Evolutionary conservation across 2,329 filamentous ascomycete species (phyloP).

Genomic region (Alternaria consortialis): DNA sequence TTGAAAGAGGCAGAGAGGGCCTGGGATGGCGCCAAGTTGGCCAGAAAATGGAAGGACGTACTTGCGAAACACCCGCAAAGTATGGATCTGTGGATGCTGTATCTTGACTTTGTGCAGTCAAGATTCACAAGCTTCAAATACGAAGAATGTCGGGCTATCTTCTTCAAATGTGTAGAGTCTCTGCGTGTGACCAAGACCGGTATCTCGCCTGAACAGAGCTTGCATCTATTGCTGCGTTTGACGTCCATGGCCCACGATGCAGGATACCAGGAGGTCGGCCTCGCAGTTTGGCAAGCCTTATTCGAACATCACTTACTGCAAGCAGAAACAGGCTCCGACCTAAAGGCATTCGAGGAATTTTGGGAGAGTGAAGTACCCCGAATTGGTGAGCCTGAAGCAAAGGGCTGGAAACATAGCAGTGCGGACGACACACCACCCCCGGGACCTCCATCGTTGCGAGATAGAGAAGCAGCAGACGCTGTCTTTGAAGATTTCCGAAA

Average conservation of each 20-base stretch:
- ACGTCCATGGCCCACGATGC: conserved; percentile 78
- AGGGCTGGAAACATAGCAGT: conserved; percentile 72
- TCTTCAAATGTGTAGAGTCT: conserved; percentile 65
- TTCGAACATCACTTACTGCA: conserved; percentile 75
- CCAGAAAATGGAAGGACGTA: conserved; percentile 71
- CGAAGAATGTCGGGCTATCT: conserved; percentile 69
- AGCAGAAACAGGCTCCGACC: conserved; percentile 59
- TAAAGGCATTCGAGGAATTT: conserved; percentile 70
- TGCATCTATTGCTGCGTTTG: conserved; percentile 78
- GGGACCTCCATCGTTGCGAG: conserved; percentile 9
- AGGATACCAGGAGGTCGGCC: conserved; percentile 79
- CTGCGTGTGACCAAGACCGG: conserved; percentile 22
- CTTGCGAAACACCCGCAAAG: conserved; percentile 65
- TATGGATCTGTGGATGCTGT: conserved; percentile 75
- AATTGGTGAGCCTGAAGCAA: conserved; percentile 75
- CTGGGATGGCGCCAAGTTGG: conserved; percentile 72
- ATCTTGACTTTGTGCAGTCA: conserved; percentile 76
- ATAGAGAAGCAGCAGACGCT: conserved; percentile 17
- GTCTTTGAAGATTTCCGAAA: conserved; percentile 39
- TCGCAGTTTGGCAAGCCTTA: conserved; percentile 83
- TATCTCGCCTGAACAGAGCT: conserved; percentile 34
- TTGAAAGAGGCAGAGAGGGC: conserved; percentile 78
- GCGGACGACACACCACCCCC: conserved; percentile 23
- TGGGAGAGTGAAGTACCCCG: conserved; percentile 87
- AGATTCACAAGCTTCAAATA: conserved; percentile 73